Evolutionary conservation across 2,329 filamentous ascomycete genomes (phyloP).

Genomic region (Diaporthe longicolla): DNA sequence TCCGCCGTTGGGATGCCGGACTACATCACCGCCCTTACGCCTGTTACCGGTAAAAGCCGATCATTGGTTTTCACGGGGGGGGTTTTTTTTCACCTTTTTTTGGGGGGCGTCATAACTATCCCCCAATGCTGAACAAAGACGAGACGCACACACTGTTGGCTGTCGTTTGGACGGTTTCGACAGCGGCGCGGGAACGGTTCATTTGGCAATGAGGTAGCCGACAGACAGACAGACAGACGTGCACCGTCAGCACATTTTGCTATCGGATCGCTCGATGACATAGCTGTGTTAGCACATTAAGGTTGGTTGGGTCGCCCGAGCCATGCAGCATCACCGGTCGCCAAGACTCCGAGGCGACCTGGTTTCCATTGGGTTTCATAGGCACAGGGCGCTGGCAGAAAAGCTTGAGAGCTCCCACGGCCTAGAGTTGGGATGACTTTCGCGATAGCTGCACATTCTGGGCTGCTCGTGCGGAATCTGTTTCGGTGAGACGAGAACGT

Average conservation of each 20-base stretch:
- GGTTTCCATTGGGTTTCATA: constrained; percentile 38
- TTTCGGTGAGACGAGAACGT: constrained; percentile 5
- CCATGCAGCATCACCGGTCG: constrained; percentile 16
- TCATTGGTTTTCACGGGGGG: no score
- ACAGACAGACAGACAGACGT: no score
- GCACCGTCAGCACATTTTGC: neutral
- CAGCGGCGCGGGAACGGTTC: neutral
- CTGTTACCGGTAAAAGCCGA: neutral
- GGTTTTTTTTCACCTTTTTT: neutral
- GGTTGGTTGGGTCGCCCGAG: neutral
- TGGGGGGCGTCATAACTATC: neutral
- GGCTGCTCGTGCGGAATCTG: neutral
- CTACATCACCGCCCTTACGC: neutral
- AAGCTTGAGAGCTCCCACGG: constrained; percentile 27
- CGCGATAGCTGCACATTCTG: constrained; percentile 25
- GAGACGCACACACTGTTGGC: neutral
- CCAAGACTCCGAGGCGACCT: constrained; percentile 22
- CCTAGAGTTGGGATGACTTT: constrained; percentile 20
- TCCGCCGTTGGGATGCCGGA: constrained; percentile 13
- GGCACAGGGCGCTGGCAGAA: constrained; percentile 24
- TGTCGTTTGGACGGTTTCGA: constrained; percentile 3
- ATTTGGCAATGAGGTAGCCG: neutral
- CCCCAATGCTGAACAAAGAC: neutral
- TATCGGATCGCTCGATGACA: neutral
- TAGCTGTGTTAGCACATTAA: neutral